These are phyloP conservation scores for Tillandsia fasciculata DNA, from an alignment of 176 grass and related monocot species.

Conservation along the genomic window DNA sequence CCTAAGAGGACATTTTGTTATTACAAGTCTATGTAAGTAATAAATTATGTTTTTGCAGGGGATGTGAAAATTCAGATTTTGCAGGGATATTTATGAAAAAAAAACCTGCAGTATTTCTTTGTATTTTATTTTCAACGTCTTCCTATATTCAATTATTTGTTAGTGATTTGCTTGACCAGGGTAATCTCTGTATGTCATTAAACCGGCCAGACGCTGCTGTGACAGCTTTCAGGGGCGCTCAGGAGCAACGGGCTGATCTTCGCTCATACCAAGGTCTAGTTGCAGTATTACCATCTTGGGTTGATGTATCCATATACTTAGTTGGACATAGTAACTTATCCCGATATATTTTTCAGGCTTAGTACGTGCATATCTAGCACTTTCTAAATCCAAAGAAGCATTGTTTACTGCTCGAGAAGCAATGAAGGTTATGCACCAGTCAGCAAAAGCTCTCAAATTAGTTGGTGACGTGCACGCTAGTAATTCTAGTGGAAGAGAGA, in stretches of 20 bases:
- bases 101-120: neutral
- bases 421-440: conserved; percentile 98
- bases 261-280: conserved; percentile 85
- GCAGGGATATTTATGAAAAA: too few species aligned
- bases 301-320: neutral
- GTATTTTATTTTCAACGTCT: neutral
- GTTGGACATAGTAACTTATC: conserved; percentile 1
- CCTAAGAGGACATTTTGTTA: too few species aligned
- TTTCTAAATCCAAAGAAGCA: conserved; percentile 92
- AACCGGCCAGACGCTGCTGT: conserved; percentile 88
- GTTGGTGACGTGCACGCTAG: conserved; percentile 94
- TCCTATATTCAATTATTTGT: neutral
- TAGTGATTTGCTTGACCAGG: conserved; percentile 27
- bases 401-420: conserved; percentile 87
- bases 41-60: too few species aligned
- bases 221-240: conserved; percentile 84
- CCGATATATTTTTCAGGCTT: conserved; percentile 38
- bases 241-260: conserved; percentile 85
- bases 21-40: too few species aligned
- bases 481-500: conserved; percentile 88
- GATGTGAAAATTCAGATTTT: too few species aligned
- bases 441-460: conserved; percentile 94
- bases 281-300: neutral
- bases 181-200: conserved; percentile 72
- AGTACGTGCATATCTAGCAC: conserved; percentile 78